Base-by-base conservation (phyloP, 345 rosid genomes). In the Hevea brasiliensis region DNA sequence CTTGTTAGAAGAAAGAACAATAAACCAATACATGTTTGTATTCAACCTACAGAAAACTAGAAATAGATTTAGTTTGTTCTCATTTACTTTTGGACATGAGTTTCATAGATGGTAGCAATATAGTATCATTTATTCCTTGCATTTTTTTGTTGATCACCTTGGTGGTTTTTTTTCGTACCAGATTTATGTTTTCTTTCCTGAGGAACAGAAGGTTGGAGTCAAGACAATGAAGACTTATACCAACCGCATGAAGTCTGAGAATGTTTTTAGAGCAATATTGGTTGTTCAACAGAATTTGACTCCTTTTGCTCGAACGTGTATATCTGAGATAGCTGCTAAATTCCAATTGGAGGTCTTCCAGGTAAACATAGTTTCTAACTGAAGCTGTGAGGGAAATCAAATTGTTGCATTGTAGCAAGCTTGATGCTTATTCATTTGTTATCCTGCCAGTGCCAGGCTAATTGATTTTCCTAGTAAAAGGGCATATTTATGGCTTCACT, bases 151-250 rank as follows among this genome's bases (percentile, higher is more conserved):
- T 32, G 8, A 50, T 59, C 26, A 26, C 35, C 21, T 14, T 35
- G 27, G 7, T 17, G 61, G 15, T 65, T 70, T 55, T 8, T 58
- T 62, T 32, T 32, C 37, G 26, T 70, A 12, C 51, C 70, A 95
- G 97, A 85, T 95, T 60, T 89, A 84, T 82, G 88, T 95, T 50
- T 91, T 88, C 89, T 95, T 91, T 74, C 98, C 97, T 0, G 96
- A 92, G 10, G 96, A 93, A 51, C 85, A 77, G 9, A 92, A 91
- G 77, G 97, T 91, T 74, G 94, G 97, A 64, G 89, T 91, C 41
- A 93, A 91, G 84, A 89, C 91, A n/a, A 93, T 93, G 94, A 89
- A 90, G 85, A 85, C 93, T 45, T 95, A 86, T 82, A 88, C 92
- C 7, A 87, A 84, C 77, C 80, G 94, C 77, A 95, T 91, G 99